Evolutionary conservation across 2,329 filamentous ascomycete species (phyloP), one percentile per base, ranked within the genome.

Genomic region (Monosporascus sp.): DNA sequence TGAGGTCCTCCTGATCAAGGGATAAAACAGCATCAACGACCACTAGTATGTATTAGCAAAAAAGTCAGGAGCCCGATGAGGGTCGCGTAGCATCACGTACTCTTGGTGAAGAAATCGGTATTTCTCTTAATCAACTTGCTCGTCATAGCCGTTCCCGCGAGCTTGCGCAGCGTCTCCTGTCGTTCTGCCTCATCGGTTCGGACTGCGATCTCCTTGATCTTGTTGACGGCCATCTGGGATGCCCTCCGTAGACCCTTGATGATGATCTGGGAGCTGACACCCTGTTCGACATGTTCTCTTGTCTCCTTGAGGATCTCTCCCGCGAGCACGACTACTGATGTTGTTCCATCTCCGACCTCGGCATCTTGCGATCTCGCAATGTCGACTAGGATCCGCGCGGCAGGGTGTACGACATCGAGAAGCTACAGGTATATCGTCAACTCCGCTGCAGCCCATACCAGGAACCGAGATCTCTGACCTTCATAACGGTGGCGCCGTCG

Each of bases 61-160:
- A 4, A 22, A 22, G 41, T 45, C 16, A 37, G 17, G 24, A 48
- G 17, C 38, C 7, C 26, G 20, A 38, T 8, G 22, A 7, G 37
- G 20, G n/a, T 27, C 14, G 41, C n/a, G 19, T 27, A 19, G 1
- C 41, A 14, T 0, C 41, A 70, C 85, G 61, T 77, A 95, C 91
- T 96, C 80, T 96, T 94, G 58, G 94, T 97, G 77, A 99, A 99
- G 74, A 97, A 99, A 3, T 85, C 84, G 35, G 94, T 89, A 77
- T 99, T 97, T 67, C 93, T 84, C 83, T 97, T 96, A 70, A 99
- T 97, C 64, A 99, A 80, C 80, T 99, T 99, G 82, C 92, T 97
- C 73, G 92, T 97, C 94, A 99, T 99, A 63, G 94, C 94, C 27
- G 94, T 99, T 37, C 84, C 91, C 31, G 94, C 94, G 64, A 99